Conservation (phyloP, 2,329 filamentous ascomycete species). For the Dothideomycetes sp. region DNA sequence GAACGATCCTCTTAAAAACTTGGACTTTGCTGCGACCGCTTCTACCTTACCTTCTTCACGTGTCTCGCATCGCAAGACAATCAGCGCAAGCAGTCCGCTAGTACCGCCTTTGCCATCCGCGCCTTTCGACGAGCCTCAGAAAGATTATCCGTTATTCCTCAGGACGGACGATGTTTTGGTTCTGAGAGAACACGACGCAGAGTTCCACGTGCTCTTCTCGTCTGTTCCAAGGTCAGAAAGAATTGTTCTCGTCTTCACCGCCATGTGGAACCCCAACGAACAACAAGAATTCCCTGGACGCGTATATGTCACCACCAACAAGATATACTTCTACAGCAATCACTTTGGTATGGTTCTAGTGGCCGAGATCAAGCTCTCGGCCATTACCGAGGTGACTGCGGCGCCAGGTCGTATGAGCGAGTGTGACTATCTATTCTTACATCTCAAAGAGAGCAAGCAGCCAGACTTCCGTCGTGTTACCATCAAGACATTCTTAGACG, state of each 20-base stretch:
- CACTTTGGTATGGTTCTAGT: conserved; percentile 85
- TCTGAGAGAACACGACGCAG: conserved; percentile 66
- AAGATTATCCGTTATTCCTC: conserved; percentile 72
- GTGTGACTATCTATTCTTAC: conserved; percentile 86
- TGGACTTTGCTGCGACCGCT: conserved; percentile 15
- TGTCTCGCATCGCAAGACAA: conserved; percentile 44
- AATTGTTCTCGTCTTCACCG: conserved; percentile 83
- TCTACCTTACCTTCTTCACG: conserved; percentile 17
- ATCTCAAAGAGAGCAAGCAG: conserved; percentile 55
- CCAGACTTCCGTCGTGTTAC: conserved; percentile 64
- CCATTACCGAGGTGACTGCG: conserved; percentile 79
- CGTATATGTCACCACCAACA: conserved; percentile 76
- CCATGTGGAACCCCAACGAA: conserved; percentile 74
- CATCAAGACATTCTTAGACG: conserved; percentile 87
- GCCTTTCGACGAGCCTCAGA: conserved; percentile 52
- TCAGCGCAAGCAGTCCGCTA: conserved; percentile 29
- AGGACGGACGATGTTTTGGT: conserved; percentile 71
- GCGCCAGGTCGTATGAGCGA: conserved; percentile 65
- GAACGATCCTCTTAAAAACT: conserved; percentile 10
- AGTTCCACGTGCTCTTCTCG: conserved; percentile 88
- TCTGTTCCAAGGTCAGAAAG: conserved; percentile 68
- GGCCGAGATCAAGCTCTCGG: conserved; percentile 64
- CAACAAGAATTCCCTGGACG: conserved; percentile 72
- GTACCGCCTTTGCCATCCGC: not conserved
- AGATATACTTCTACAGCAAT: conserved; percentile 94